Evolutionary conservation across 2,329 filamentous ascomycete species (phyloP).

Genomic region (Nemania abortiva): DNA sequence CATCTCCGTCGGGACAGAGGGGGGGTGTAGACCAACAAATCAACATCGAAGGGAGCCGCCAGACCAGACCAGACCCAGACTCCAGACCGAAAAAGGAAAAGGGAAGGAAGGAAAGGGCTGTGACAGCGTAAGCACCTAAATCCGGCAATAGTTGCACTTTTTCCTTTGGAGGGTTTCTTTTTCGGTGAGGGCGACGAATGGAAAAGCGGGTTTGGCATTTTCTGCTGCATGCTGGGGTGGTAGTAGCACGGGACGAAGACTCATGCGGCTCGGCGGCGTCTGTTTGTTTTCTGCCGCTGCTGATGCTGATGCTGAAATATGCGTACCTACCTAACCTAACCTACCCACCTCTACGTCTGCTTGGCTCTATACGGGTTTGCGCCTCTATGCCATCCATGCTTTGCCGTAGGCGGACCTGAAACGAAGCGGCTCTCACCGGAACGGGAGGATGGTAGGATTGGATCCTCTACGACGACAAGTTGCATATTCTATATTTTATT

Average conservation of each 20-base stretch:
- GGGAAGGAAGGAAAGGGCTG: neutral
- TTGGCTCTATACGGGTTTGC: neutral
- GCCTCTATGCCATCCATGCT: neutral
- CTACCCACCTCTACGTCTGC: neutral
- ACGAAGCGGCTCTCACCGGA: neutral
- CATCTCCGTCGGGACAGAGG: neutral
- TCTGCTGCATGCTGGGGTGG: neutral
- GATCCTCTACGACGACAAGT: neutral
- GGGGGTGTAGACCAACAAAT: neutral
- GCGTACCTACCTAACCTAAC: no score
- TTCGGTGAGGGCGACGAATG: slow-evolving; percentile 10
- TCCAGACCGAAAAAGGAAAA: neutral
- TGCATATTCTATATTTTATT: neutral
- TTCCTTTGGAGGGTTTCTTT: neutral
- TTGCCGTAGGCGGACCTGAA: neutral
- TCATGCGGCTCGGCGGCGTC: slow-evolving; percentile 11
- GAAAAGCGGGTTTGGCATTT: neutral
- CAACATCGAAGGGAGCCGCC: neutral
- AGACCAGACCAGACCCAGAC: neutral
- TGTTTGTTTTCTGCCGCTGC: neutral
- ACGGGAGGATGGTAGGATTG: neutral
- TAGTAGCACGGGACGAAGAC: neutral
- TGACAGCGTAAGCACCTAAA: neutral
- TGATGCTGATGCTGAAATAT: no score
- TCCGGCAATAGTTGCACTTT: neutral